Conservation (phyloP, 2,329 filamentous ascomycete species). For the Diaporthe vaccinii region DNA sequence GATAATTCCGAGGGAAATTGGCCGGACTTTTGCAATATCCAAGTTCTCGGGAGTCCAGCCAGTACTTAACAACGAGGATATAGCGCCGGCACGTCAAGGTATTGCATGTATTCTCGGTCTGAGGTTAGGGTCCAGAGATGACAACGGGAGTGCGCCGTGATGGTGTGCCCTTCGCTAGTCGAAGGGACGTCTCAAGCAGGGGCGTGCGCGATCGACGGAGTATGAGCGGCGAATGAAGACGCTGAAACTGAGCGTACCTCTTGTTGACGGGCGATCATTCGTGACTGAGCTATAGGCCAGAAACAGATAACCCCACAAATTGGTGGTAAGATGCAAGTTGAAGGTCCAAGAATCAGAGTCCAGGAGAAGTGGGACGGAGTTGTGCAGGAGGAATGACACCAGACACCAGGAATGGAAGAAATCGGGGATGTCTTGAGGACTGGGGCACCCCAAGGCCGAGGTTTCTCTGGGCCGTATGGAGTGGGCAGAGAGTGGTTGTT, state of each 20-base stretch:
- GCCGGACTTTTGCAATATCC: neutral
- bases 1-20: neutral
- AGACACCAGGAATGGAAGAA: conserved; percentile 5
- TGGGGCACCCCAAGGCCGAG: conserved; percentile 19
- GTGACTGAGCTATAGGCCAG: conserved; percentile 4
- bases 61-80: conserved; percentile 6
- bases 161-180: conserved; percentile 1
- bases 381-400: conserved; percentile 11
- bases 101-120: conserved; percentile 8
- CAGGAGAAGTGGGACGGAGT: conserved; percentile 17
- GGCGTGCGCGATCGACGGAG: conserved; percentile 29
- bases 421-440: conserved; percentile 23
- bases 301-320: conserved; percentile 20
- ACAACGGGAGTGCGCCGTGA: neutral
- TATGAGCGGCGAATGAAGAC: conserved; percentile 31
- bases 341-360: conserved; percentile 1
- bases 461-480: conserved; percentile 26
- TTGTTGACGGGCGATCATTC: conserved; percentile 30
- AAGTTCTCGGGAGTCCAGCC: conserved; percentile 10
- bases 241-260: conserved; percentile 30
- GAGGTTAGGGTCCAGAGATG: neutral
- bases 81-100: conserved; percentile 5
- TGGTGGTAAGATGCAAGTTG: conserved; percentile 14
- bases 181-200: conserved; percentile 26
- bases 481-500: conserved; percentile 23